Evolutionary conservation across 2,329 filamentous ascomycete species (phyloP).

Genomic region (Colletotrichum godetiae): DNA sequence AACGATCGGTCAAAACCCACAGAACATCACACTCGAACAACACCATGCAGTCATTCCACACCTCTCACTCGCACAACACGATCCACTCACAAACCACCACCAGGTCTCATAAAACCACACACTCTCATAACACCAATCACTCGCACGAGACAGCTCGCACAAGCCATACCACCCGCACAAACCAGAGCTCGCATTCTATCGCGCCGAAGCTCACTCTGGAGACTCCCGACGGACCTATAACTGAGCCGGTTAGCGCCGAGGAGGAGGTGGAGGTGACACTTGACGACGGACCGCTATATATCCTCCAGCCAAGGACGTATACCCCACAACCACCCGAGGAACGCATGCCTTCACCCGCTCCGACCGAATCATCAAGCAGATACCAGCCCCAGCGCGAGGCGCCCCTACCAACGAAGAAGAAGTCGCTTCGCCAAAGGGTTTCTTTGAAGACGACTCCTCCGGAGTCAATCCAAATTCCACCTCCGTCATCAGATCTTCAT

Average conservation of each 20-base stretch:
- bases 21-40: slow-evolving; percentile 7
- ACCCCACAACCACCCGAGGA: slow-evolving; percentile 60
- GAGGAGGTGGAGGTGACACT: slow-evolving; percentile 32
- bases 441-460: slow-evolving; percentile 65
- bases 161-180: slow-evolving; percentile 7
- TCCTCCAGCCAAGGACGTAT: slow-evolving; percentile 69
- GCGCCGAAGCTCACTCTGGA: slow-evolving; percentile 31
- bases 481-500: slow-evolving; percentile 49
- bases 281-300: slow-evolving; percentile 57
- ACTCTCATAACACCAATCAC: neutral
- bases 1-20: slow-evolving; percentile 13
- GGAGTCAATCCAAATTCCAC: slow-evolving; percentile 65
- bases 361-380: slow-evolving; percentile 43
- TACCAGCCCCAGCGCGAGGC: slow-evolving; percentile 34
- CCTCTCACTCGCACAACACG: slow-evolving; percentile 25
- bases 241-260: slow-evolving; percentile 3
- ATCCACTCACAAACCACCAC: neutral
- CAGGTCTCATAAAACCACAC: neutral
- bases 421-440: slow-evolving; percentile 64
- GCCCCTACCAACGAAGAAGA: slow-evolving; percentile 45
- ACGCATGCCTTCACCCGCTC: slow-evolving; percentile 59
- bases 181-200: slow-evolving; percentile 1
- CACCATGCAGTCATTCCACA: slow-evolving; percentile 13
- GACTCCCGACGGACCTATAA: slow-evolving; percentile 20
- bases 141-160: slow-evolving; percentile 8